phyloP scores from a whole-genome alignment of 164 flowering plant genomes.

The Sextonia rubra region DNA sequence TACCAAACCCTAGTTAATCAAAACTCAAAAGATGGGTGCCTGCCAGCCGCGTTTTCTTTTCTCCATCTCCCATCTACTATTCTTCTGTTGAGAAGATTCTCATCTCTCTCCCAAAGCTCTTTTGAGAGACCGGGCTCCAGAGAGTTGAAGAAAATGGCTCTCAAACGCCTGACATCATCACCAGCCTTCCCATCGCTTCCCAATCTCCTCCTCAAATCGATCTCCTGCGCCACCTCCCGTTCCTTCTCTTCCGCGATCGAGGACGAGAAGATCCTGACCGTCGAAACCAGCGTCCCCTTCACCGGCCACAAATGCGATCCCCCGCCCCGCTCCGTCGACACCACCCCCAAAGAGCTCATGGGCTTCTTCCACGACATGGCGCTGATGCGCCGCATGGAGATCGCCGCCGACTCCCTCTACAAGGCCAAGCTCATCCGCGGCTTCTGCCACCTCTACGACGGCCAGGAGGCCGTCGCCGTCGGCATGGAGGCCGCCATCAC shows the following conservation, averaged over 20 bases:
- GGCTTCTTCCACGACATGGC: slow-evolving; percentile 79
- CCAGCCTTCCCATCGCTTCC: slow-evolving; percentile 17
- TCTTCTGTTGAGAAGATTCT: too few relatives aligned
- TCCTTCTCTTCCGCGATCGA: slow-evolving; percentile 27
- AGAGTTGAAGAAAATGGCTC: background rate
- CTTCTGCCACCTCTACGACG: slow-evolving; percentile 94
- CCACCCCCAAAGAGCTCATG: slow-evolving; percentile 60
- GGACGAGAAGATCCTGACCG: slow-evolving; percentile 34
- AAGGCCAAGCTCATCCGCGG: slow-evolving; percentile 95
- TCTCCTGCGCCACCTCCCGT: slow-evolving; percentile 9
- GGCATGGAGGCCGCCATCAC: slow-evolving; percentile 98
- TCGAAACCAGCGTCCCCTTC: slow-evolving; percentile 82
- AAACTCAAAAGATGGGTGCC: too few relatives aligned
- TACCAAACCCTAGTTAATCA: too few relatives aligned
- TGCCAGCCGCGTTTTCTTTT: background rate
- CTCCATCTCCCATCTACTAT: background rate
- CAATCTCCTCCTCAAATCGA: slow-evolving; percentile 25
- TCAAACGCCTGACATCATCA: slow-evolving; percentile 3
- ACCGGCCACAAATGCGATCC: slow-evolving; percentile 70
- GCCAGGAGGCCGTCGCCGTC: slow-evolving; percentile 88
- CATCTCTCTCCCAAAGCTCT: too few relatives aligned
- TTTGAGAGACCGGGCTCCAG: background rate
- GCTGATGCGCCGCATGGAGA: slow-evolving; percentile 87
- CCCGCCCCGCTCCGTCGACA: slow-evolving; percentile 73
- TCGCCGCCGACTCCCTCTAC: slow-evolving; percentile 95